phyloP scores from a whole-genome alignment of 345 rosid genomes.

The Rhizophora apiculata region DNA sequence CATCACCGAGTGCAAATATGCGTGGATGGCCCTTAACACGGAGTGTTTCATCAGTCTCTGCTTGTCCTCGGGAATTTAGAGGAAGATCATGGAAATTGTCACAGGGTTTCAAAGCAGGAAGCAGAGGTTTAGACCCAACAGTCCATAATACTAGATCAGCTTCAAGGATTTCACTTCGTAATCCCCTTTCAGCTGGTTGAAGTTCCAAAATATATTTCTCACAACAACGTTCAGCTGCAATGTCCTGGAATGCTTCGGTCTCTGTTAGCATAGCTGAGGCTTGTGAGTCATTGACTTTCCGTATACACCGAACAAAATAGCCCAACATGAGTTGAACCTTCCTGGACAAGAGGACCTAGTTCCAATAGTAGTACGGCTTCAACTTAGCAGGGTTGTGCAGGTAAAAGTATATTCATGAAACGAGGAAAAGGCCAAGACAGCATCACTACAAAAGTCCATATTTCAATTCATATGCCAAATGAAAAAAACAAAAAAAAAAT shows the following conservation, averaged over 20 bases:
- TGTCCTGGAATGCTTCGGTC: conserved; percentile 9
- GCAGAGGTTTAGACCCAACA: conserved; percentile 76
- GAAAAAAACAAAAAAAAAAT: background rate
- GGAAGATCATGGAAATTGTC: conserved; percentile 49
- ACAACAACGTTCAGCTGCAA: conserved; percentile 16
- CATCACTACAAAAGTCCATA: background rate
- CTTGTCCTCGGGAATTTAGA: conserved; percentile 76
- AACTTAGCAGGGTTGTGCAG: background rate
- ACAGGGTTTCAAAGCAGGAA: conserved; percentile 55
- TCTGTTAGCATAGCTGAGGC: conserved; percentile 29
- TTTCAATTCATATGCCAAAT: background rate
- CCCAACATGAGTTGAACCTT: conserved; percentile 72
- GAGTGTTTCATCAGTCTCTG: conserved; percentile 91
- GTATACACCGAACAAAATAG: conserved; percentile 60
- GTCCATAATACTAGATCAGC: conserved; percentile 92
- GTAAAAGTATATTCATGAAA: conserved; percentile 2
- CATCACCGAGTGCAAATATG: conserved; percentile 87
- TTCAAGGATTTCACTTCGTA: conserved; percentile 59
- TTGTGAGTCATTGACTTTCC: conserved; percentile 30
- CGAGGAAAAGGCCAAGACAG: background rate
- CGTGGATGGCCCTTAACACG: conserved; percentile 95
- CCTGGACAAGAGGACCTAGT: conserved; percentile 74
- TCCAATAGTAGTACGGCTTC: conserved; percentile 14
- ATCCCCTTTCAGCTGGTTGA: conserved; percentile 74
- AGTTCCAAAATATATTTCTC: conserved; percentile 69